Percentiles rank a stretch among this genome's conserved stretches.
These are phyloP conservation scores for Pseudocercospora cruenta DNA, from an alignment of 2,329 filamentous ascomycete genomes.

Conservation along the genomic window DNA sequence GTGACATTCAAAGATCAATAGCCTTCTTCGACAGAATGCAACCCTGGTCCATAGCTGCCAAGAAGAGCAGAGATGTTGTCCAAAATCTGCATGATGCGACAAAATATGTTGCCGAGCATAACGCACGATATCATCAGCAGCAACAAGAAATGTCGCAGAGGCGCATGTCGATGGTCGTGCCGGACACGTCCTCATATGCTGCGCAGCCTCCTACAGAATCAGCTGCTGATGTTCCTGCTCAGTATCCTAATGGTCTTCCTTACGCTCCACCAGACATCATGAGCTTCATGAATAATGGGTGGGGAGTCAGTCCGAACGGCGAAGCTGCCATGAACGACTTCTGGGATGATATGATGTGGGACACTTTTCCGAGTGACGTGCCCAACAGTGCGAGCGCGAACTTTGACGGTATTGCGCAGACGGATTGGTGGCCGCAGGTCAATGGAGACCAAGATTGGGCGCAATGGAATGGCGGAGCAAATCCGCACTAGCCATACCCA, in stretches of 20 bases:
- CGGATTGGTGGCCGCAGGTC: conserved; percentile 23
- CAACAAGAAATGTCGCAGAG: conserved; percentile 25
- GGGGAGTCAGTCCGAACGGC: conserved; percentile 15
- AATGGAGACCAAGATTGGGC: conserved; percentile 21
- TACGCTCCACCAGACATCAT: not conserved
- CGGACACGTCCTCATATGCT: not conserved
- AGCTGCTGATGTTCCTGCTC: not conserved
- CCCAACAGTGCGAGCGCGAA: conserved; percentile 15
- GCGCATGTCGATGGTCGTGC: conserved; percentile 11
- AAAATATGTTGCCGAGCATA: conserved; percentile 33
- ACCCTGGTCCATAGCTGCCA: conserved; percentile 50
- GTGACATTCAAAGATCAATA: conserved; percentile 47
- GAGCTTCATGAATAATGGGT: conserved; percentile 7
- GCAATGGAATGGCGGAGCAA: conserved; percentile 17
- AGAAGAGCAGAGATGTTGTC: conserved; percentile 48
- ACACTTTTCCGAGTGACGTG: conserved; percentile 23
- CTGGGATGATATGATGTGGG: conserved; percentile 34
- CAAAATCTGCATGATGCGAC: conserved; percentile 47
- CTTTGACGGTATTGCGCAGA: conserved; percentile 13
- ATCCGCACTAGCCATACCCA: not conserved
- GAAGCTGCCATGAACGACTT: conserved; percentile 25
- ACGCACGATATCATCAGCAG: conserved; percentile 31
- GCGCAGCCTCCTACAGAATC: not conserved
- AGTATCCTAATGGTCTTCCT: not conserved
- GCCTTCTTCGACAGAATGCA: conserved; percentile 49